These are phyloP conservation scores for Daedaleopsis sinensis DNA, from an alignment of 768 basidiomycete species.

Conservation along the genomic window DNA sequence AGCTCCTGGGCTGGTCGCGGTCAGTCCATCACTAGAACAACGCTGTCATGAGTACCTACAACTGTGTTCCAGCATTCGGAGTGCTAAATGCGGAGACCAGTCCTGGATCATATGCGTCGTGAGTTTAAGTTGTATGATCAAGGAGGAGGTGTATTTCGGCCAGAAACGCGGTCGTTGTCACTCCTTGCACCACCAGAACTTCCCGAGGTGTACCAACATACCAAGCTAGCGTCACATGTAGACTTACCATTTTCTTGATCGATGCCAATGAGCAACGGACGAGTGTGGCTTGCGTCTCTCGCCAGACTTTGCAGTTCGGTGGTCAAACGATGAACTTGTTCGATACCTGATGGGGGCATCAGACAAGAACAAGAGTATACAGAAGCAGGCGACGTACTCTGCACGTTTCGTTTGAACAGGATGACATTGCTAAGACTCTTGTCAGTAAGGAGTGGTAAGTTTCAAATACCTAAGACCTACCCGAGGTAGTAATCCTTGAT, in stretches of 20 bases:
- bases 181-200: no score
- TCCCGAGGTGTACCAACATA: no score
- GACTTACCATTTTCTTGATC: conserved; percentile 74
- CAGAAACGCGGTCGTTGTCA: no score
- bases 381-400: conserved; percentile 42
- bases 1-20: conserved; percentile 59
- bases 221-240: neutral
- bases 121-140: neutral
- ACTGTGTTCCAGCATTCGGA: conserved; percentile 60
- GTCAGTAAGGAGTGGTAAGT: neutral
- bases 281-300: conserved; percentile 54
- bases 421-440: conserved; percentile 50
- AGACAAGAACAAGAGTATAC: neutral
- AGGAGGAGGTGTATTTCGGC: no score
- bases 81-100: conserved; percentile 68
- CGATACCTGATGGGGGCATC: neutral
- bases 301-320: conserved; percentile 56
- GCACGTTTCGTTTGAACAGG: conserved; percentile 68
- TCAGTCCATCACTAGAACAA: neutral
- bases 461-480: conserved; percentile 24
- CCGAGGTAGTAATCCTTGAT: conserved; percentile 68
- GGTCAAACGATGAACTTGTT: conserved; percentile 53
- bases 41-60: conserved; percentile 44
- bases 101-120: conserved; percentile 45
- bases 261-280: conserved; percentile 65